Evolutionary conservation across 2,329 filamentous ascomycete species (phyloP).

Genomic region (Stachybotrys echinatus): DNA sequence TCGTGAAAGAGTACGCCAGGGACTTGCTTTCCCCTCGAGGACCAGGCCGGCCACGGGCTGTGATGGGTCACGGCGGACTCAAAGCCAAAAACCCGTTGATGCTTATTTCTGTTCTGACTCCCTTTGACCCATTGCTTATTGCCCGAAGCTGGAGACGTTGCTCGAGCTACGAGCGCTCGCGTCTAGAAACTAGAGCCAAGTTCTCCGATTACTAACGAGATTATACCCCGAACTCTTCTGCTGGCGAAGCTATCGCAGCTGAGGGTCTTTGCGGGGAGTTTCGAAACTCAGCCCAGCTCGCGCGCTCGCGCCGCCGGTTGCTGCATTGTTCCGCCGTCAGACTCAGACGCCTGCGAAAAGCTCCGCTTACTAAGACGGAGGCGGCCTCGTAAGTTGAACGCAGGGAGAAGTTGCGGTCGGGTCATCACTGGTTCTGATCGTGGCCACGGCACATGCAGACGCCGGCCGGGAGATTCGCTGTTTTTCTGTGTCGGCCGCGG

Average conservation of each 20-base stretch:
- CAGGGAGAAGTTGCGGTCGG: too few relatives aligned
- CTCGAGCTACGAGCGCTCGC: not conserved
- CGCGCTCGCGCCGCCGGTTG: not conserved
- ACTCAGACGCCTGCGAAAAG: not conserved
- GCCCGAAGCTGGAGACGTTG: not conserved
- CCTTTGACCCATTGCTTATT: not conserved
- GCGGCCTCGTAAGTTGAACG: too few relatives aligned
- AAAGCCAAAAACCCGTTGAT: too few relatives aligned
- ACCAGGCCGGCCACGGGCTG: too few relatives aligned
- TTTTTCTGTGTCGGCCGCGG: too few relatives aligned
- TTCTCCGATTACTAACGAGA: not conserved
- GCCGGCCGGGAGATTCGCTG: too few relatives aligned
- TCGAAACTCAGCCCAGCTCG: not conserved
- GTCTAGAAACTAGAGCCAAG: not conserved
- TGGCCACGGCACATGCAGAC: too few relatives aligned
- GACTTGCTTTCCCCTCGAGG: too few relatives aligned
- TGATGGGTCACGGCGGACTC: too few relatives aligned
- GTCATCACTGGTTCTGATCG: too few relatives aligned
- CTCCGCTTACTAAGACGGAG: not conserved
- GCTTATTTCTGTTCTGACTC: not conserved
- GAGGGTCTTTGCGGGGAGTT: not conserved
- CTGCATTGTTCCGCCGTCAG: not conserved
- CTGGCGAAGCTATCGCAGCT: not conserved
- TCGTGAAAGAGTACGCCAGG: too few relatives aligned
- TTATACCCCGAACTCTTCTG: not conserved